Conservation (phyloP, 352 stramenopile genomes). For the Hyaloperonospora arabidopsidis region DNA sequence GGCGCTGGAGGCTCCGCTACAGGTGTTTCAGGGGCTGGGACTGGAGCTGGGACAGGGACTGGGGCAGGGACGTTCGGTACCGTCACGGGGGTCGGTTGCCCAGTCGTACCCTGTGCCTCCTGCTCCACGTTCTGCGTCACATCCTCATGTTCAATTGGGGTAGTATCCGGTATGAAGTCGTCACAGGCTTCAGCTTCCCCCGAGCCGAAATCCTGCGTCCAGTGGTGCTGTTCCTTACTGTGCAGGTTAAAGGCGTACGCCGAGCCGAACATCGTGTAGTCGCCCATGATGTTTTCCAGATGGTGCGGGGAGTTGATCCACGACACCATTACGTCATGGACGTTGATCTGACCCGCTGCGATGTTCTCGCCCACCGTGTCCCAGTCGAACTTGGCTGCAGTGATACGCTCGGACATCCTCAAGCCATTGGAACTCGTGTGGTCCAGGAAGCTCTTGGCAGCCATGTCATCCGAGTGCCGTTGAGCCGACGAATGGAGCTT, state of each 20-base stretch:
- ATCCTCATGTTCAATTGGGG: neutral
- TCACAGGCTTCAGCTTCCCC: constrained; percentile 26
- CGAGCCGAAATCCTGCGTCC: constrained; percentile 51
- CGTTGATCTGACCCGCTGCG: constrained; percentile 24
- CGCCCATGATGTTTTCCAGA: constrained; percentile 31
- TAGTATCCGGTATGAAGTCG: constrained; percentile 4
- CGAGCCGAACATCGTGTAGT: constrained; percentile 34
- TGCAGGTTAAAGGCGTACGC: constrained; percentile 27
- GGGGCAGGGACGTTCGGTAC: too few species aligned
- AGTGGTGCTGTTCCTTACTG: constrained; percentile 39
- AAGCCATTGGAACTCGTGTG: constrained; percentile 38
- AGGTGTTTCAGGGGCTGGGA: too few species aligned
- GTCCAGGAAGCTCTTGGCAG: constrained; percentile 38
- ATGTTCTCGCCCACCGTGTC: constrained; percentile 32
- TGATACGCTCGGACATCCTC: constrained; percentile 32
- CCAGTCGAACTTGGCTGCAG: constrained; percentile 34
- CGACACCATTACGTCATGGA: constrained; percentile 29
- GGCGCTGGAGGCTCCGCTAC: too few species aligned
- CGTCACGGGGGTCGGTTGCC: too few species aligned
- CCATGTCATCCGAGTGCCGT: constrained; percentile 36
- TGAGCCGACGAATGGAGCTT: constrained; percentile 23
- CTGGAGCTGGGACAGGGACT: too few species aligned
- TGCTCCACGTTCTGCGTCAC: constrained; percentile 15
- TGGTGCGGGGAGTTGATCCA: constrained; percentile 35
- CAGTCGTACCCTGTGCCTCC: neutral